Evolutionary conservation across 2,329 filamentous ascomycete genomes (phyloP), one percentile per base, ranked within the genome.

Genomic region (Diplodia sapinea): DNA sequence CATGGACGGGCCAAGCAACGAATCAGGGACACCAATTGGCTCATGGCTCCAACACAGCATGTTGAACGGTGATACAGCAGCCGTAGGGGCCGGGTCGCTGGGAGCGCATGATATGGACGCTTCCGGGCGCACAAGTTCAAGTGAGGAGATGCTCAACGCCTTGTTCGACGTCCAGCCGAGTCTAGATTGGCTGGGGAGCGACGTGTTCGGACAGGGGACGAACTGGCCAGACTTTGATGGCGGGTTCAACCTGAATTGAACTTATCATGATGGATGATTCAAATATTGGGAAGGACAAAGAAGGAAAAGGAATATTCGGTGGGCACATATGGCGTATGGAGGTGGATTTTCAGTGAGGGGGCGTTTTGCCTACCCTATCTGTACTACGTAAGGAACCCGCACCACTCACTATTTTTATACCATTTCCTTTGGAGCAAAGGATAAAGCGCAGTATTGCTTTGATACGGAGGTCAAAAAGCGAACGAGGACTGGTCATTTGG

Each of bases 121-220:
- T 47, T 47, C 43, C 6, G 20, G 20, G 13, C 23, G 26, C n/a
- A 66, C 54, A 1, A 61, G 43, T n/a, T 51, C 54, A 72, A 72
- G 75, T 7, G 75, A 77, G 29, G 74, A 76, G 38, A 75, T 76
- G 74, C 75, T 77, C 73, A 75, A 71, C 72, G 74, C 75, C 59
- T 66, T 77, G 49, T 77, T 77, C 55, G 74, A 76, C 57, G 73
- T 72, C 9, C 74, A 77, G 36, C 76, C 76, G 11, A 76, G 73
- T 8, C 66, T 77, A 23, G 75, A 77, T 26, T 77, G 76, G 76
- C 76, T 77, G 64, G 75, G 76, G 23, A 72, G 74, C 4, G 74
- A 77, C 23, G 74, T 77, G 4, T 67, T 67, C 23, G 43, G 59
- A 4, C 59, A 63, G 31, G 59, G 59, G 1, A 38, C 43, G 5